A percentile compares a stretch with the other conserved stretches of the same genome.
These are phyloP conservation scores for Solanum chacoense DNA, from an alignment of 305 asterid genomes.

Conservation along the genomic window DNA sequence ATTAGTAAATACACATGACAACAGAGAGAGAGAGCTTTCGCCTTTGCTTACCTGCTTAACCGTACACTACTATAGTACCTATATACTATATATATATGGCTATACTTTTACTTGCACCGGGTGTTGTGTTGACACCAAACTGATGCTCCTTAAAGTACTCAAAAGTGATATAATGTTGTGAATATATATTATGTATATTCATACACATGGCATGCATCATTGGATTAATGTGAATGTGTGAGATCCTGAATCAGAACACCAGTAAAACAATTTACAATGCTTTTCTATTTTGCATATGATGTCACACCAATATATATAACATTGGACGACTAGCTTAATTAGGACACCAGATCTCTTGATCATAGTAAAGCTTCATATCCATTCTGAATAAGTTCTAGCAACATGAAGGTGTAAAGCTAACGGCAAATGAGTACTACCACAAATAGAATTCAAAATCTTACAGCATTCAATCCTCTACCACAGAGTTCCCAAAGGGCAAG, in stretches of 20 bases:
- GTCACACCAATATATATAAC: not conserved
- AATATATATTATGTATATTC: no score
- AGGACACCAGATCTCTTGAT: not conserved
- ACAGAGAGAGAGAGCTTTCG: not conserved
- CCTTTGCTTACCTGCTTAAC: no score
- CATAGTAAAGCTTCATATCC: not conserved
- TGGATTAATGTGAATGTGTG: not conserved
- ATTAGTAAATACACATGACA: accelerated
- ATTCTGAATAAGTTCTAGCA: not conserved
- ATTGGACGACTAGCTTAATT: not conserved
- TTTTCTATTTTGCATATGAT: not conserved
- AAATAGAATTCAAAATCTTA: not conserved
- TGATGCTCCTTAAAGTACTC: not conserved
- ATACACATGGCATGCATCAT: not conserved
- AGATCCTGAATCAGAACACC: not conserved
- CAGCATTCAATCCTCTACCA: not conserved
- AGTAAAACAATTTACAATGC: not conserved
- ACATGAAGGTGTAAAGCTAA: not conserved
- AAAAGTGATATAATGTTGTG: not conserved
- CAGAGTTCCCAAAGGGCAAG: not conserved
- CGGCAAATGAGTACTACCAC: not conserved
- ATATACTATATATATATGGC: no score
- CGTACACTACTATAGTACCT: no score
- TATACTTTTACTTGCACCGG: not conserved
- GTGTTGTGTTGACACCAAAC: no score